Evolutionary conservation across 306 rosid species (phyloP), one percentile per base, ranked within the genome.

Genomic region (Styphnolobium japonicum): DNA sequence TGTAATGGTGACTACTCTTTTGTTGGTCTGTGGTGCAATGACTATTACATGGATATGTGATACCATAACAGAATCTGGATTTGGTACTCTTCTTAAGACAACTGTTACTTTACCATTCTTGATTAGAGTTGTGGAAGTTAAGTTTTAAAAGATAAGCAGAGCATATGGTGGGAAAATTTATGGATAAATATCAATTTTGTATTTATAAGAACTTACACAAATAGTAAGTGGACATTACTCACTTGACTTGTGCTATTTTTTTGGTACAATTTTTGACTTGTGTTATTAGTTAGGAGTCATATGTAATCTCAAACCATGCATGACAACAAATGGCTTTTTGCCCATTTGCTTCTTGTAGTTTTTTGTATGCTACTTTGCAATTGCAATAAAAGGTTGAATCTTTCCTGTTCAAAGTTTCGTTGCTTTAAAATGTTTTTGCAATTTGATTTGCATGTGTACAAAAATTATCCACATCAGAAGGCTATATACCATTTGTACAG

Each of bases 21-120:
- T 95, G 67, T 73, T 95, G 90, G 98, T 91, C 40, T 95, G 93
- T 58, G 99, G 99, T 77, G 98, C 99, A 10, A 95, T 93, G 99
- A 91, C 94, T 79, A 90, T 85, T 73, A 87, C 92, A 5, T 95
- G 98, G 97, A 93, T 95, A 48, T 93, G 98, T 87, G 99, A 95
- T 79, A 93, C 97, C 67, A 95, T 95, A 81, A 55, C 99, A 79
- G 98, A 95, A 87, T 90, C 99, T 84, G 98, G 99, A 82, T 91
- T 95, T 80, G 99, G 99, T 95, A 90, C 5, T 60, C 29, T 67
- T 65, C 83, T 78, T 80, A 62, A 71, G 53, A 10, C 66, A 34
- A 34, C 81, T 67, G 48, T 61, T 70, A 77, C 80, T 77, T 46
- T 42, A 51, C 66, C 55, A 21, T 72, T 4, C 63, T 56, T 67